Conservation (phyloP, 1,284 basidiomycete species). For the Boletus mariae region DNA sequence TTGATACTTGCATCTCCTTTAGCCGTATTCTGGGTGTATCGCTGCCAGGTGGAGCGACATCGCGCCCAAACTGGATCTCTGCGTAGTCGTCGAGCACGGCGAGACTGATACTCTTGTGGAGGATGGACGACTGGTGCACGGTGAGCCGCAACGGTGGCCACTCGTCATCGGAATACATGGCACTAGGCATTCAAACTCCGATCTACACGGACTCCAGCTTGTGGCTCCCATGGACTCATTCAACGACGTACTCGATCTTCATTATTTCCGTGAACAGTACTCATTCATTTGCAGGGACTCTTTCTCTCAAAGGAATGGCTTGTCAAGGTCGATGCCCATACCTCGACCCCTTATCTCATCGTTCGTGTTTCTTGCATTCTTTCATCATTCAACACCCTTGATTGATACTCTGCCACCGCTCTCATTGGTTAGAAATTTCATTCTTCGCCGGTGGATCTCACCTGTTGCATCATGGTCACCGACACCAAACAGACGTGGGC, state of each 20-base stretch:
- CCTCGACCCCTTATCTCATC: constrained; percentile 64
- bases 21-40: constrained; percentile 62
- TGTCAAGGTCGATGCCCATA: constrained; percentile 54
- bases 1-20: constrained; percentile 79
- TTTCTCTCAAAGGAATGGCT: constrained; percentile 71
- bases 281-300: constrained; percentile 42
- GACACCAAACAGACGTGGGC: constrained; percentile 72
- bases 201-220: background rate
- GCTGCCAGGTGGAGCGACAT: constrained; percentile 46
- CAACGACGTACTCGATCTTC: constrained; percentile 42
- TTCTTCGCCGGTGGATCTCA: constrained; percentile 49
- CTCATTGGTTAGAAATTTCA: constrained; percentile 52
- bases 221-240: constrained; percentile 39
- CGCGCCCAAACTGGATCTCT: constrained; percentile 69
- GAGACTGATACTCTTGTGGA: constrained; percentile 48
- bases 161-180: constrained; percentile 10
- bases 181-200: constrained; percentile 24
- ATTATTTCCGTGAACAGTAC: background rate
- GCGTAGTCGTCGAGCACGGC: constrained; percentile 60
- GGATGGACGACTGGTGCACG: constrained; percentile 47
- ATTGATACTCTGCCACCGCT: constrained; percentile 15
- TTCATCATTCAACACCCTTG: constrained; percentile 6
- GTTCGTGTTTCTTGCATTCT: constrained; percentile 41
- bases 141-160: constrained; percentile 52
- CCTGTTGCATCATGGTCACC: constrained; percentile 61